Conservation (phyloP, 495 filamentous ascomycete genomes). For the Aspergillus sclerotiicarbonarius region DNA sequence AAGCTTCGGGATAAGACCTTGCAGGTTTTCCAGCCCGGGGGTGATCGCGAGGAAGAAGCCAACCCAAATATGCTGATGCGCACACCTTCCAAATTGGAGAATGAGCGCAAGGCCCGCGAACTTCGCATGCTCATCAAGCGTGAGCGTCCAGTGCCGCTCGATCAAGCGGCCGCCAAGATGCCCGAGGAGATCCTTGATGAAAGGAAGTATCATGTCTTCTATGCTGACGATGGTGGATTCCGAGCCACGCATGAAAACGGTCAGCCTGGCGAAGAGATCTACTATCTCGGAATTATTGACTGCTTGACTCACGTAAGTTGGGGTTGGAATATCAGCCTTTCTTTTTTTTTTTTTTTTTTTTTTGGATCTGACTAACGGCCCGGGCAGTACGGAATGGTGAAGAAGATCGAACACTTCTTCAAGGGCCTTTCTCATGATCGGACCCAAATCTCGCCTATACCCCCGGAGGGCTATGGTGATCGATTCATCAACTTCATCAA, state of each 20-base stretch:
- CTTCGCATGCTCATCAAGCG: conserved; percentile 87
- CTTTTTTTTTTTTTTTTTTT: background rate
- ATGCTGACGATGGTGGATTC: conserved; percentile 91
- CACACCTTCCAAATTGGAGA: conserved; percentile 94
- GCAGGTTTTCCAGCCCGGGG: conserved; percentile 92
- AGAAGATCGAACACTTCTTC: conserved; percentile 88
- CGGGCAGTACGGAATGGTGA: conserved; percentile 76
- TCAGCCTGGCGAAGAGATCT: conserved; percentile 82
- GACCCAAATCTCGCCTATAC: conserved; percentile 87
- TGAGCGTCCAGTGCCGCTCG: conserved; percentile 88
- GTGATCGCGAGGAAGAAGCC: conserved; percentile 55
- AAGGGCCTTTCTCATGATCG: conserved; percentile 83
- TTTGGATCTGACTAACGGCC: background rate
- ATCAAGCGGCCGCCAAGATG: conserved; percentile 78
- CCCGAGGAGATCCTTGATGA: conserved; percentile 79
- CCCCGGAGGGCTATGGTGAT: conserved; percentile 87
- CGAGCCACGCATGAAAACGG: conserved; percentile 91
- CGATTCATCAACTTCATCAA: conserved; percentile 92
- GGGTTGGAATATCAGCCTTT: background rate
- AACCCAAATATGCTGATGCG: conserved; percentile 69
- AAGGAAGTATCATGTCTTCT: conserved; percentile 71
- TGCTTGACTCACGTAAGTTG: conserved; percentile 87
- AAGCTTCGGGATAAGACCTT: conserved; percentile 93
- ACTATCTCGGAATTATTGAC: conserved; percentile 97
- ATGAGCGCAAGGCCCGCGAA: conserved; percentile 85